Evolutionary conservation across 2,329 filamentous ascomycete genomes (phyloP).

Genomic region (Phyllosticta citrichinensis): DNA sequence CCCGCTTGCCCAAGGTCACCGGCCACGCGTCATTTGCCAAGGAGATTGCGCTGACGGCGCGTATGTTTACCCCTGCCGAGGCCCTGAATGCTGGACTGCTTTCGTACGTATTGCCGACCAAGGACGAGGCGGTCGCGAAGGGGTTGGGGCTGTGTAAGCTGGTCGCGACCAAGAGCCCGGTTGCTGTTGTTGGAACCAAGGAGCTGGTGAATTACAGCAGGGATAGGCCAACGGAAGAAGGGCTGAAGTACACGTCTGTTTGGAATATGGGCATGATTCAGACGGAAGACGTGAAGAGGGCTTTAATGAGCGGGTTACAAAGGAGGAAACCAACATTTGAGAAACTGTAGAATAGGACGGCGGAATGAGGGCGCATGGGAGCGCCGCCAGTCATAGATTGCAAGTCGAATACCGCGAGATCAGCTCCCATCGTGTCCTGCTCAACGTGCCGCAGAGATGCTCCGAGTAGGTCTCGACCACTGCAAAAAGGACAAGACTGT

Average conservation of each 20-base stretch:
- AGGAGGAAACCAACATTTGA: constrained; percentile 74
- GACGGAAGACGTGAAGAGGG: constrained; percentile 63
- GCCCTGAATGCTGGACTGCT: constrained; percentile 62
- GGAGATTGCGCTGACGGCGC: constrained; percentile 62
- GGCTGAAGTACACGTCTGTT: constrained; percentile 69
- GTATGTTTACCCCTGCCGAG: constrained; percentile 59
- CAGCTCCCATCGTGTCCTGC: background rate
- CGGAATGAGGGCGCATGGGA: background rate
- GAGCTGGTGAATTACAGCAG: constrained; percentile 73
- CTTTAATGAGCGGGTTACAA: constrained; percentile 65
- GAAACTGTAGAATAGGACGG: constrained; percentile 51
- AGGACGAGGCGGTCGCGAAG: constrained; percentile 52
- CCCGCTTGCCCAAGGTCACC: constrained; percentile 63
- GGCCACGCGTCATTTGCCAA: constrained; percentile 67
- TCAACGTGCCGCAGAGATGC: background rate
- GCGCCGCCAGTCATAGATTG: no score
- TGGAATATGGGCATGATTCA: constrained; percentile 85
- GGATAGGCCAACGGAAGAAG: constrained; percentile 64
- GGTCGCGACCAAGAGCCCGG: constrained; percentile 73
- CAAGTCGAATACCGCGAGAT: background rate
- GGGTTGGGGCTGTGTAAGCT: constrained; percentile 53
- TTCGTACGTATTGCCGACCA: constrained; percentile 49
- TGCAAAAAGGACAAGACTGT: no score
- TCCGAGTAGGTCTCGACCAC: no score
- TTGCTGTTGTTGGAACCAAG: constrained; percentile 82